Evolutionary conservation across 257 asterid genomes (phyloP), one percentile per base, ranked within the genome.

Genomic region (Ophiorrhiza pumila): DNA sequence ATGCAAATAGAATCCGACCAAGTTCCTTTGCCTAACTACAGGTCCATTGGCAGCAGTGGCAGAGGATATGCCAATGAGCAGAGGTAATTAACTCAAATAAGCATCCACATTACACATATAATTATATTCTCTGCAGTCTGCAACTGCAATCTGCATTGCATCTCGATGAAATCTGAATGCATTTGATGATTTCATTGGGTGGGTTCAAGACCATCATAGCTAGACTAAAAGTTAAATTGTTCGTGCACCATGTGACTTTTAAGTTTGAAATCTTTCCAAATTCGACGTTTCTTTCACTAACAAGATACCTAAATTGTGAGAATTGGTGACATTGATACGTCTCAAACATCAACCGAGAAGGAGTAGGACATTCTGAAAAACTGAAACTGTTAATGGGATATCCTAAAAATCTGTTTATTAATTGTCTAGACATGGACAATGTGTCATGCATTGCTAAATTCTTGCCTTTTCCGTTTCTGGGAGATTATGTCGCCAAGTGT

Each of bases 21-120:
- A 66, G 53, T 81, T 2, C 84, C 83, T 29, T n/a, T 79, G 53
- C 88, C 85, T 12, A 79, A 76, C 42, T 84, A 84, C 60, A 74
- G 74, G 62, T 52, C 73, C 31, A 43, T 65, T 65, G 72, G 35
- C 14, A 49, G 22, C 81, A 69, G 62, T 70, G 39, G 29, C 57
- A 78, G 82, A 66, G 77, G 41, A 17, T 74, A 73, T 58, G 68
- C 79, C 25, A 71, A 50, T 50, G 80, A 81, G 49, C 84, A 78
- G 69, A 78, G 85, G 87, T 84, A 79, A 65, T 15, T 12, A 20
- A 32, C 17, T 64, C 39, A 2, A 0, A 13, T 37, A 5, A 0
- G 6, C 49, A 7, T 4, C 23, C 31, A 6, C 41, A 4, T 1
- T 15, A 35, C 4, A n/a, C 18, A 17, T 2, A 13, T 34, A 11